Evolutionary conservation across 495 filamentous ascomycete genomes (phyloP).

Genomic region (Neurospora cerealis): DNA sequence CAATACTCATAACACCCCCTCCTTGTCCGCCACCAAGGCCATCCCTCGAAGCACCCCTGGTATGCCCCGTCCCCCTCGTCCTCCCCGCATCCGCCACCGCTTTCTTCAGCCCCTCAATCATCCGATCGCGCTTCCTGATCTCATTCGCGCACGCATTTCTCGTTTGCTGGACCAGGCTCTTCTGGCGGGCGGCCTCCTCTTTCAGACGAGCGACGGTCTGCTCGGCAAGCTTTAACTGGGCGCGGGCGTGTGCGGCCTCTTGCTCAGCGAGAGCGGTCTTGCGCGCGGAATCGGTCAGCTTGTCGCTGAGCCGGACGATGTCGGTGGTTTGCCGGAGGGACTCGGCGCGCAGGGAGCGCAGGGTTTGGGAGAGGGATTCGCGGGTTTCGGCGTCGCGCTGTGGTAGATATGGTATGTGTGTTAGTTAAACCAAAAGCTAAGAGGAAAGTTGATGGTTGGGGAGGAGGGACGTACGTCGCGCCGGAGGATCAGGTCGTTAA

Average conservation of each 20-base stretch:
- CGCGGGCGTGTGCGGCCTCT: slow-evolving; percentile 56
- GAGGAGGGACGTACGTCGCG: slow-evolving; percentile 57
- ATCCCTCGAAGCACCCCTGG: neutral
- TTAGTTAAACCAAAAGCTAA: neutral
- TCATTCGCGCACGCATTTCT: slow-evolving; percentile 84
- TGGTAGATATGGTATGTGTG: neutral
- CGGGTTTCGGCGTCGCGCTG: slow-evolving; percentile 84
- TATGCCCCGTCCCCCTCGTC: slow-evolving; percentile 27
- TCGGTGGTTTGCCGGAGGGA: slow-evolving; percentile 59
- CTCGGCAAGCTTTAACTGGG: slow-evolving; percentile 63
- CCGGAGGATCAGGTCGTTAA: slow-evolving; percentile 79
- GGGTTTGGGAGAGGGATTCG: slow-evolving; percentile 66
- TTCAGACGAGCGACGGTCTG: slow-evolving; percentile 55
- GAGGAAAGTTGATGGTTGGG: neutral
- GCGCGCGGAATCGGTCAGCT: slow-evolving; percentile 60
- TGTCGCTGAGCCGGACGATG: slow-evolving; percentile 51
- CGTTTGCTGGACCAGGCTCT: slow-evolving; percentile 68
- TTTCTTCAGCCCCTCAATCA: slow-evolving; percentile 79
- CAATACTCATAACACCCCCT: slow-evolving; percentile 45
- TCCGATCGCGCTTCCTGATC: slow-evolving; percentile 79
- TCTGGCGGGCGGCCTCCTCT: slow-evolving; percentile 71
- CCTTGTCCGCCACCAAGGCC: slow-evolving; percentile 20
- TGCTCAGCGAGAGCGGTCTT: slow-evolving; percentile 66
- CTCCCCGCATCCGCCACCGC: slow-evolving; percentile 48
- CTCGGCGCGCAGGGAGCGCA: slow-evolving; percentile 62